These are phyloP conservation scores for Ciborinia camelliae DNA, from an alignment of 2,329 filamentous ascomycete species.

Conservation along the genomic window DNA sequence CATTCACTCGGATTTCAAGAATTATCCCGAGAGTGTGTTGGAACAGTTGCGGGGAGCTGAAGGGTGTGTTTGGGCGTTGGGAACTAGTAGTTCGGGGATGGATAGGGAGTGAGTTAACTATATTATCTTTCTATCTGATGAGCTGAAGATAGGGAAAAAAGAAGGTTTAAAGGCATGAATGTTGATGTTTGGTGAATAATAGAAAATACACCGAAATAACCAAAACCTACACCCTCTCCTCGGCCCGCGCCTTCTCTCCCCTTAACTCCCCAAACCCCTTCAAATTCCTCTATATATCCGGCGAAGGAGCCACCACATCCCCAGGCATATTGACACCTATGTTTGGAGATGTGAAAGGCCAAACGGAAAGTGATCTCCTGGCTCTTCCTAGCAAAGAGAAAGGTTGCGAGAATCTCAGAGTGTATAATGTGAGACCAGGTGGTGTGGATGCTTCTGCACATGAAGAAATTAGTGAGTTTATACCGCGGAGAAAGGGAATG, in stretches of 20 bases:
- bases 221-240: conserved; percentile 60
- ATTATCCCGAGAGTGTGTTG: conserved; percentile 57
- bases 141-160: no score
- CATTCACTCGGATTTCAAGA: conserved; percentile 62
- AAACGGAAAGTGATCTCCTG: conserved; percentile 58
- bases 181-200: conserved; percentile 7
- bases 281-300: conserved; percentile 70
- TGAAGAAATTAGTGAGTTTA: conserved; percentile 41
- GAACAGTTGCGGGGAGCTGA: conserved; percentile 59
- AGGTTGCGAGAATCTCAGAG: conserved; percentile 46
- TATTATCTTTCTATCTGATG: conserved; percentile 8
- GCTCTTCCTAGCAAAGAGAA: conserved; percentile 43
- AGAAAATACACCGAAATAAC: conserved; percentile 67
- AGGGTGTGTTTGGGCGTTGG: conserved; percentile 72
- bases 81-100: conserved; percentile 60
- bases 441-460: conserved; percentile 52
- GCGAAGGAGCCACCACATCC: conserved; percentile 48
- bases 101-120: conserved; percentile 56
- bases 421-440: conserved; percentile 56
- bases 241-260: conserved; percentile 56
- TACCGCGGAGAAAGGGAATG: conserved; percentile 34
- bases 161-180: neutral
- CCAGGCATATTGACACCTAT: conserved; percentile 54
- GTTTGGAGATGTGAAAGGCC: conserved; percentile 65
- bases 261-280: conserved; percentile 50